Evolutionary conservation across 495 filamentous ascomycete genomes (phyloP).

Genomic region (Aspergillus panamensis): DNA sequence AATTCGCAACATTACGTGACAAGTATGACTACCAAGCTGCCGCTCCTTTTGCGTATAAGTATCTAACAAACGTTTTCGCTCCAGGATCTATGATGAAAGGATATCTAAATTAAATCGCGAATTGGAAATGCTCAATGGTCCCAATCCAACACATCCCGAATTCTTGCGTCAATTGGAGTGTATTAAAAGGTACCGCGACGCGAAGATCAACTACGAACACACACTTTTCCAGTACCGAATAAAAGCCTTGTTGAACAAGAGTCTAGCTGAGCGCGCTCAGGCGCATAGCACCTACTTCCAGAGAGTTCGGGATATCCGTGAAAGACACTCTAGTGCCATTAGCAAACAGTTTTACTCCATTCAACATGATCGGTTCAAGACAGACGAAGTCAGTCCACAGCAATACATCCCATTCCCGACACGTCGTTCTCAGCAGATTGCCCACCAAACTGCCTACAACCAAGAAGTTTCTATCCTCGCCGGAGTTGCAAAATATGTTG

Average conservation of each 20-base stretch:
- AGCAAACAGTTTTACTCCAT: conserved; percentile 88
- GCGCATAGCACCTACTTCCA: conserved; percentile 86
- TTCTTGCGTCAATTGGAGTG: conserved; percentile 80
- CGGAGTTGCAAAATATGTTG: conserved; percentile 88
- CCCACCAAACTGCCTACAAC: conserved; percentile 83
- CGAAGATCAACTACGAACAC: conserved; percentile 72
- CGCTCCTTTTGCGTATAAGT: neutral
- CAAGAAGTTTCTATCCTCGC: conserved; percentile 87
- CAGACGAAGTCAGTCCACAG: conserved; percentile 76
- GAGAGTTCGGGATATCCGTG: conserved; percentile 72
- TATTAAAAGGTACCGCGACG: conserved; percentile 73
- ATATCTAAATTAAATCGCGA: conserved; percentile 77
- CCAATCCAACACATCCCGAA: conserved; percentile 81
- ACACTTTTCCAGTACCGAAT: conserved; percentile 68
- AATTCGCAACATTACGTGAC: conserved; percentile 80
- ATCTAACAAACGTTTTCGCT: conserved; percentile 18
- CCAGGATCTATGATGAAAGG: conserved; percentile 81
- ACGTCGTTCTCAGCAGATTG: conserved; percentile 66
- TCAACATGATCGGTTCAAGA: conserved; percentile 82
- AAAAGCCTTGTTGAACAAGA: conserved; percentile 65
- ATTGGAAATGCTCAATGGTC: conserved; percentile 72
- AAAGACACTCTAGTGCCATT: conserved; percentile 70
- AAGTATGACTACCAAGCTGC: conserved; percentile 53
- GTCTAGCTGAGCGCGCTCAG: conserved; percentile 75
- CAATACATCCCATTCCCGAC: conserved; percentile 71